These are phyloP conservation scores for Botryotinia convoluta DNA, from an alignment of 2,329 filamentous ascomycete species.

Conservation along the genomic window DNA sequence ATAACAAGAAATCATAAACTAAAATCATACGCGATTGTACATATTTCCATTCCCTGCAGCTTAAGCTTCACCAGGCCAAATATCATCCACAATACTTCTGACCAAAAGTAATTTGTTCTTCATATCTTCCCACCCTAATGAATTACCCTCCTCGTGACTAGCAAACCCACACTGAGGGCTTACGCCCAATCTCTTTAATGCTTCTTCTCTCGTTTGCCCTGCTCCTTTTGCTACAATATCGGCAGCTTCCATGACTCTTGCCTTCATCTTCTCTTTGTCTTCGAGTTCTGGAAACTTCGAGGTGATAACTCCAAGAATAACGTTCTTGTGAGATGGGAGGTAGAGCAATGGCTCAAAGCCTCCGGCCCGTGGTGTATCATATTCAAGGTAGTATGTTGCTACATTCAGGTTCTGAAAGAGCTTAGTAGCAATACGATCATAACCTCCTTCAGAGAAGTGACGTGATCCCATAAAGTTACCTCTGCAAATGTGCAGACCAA, in stretches of 20 bases:
- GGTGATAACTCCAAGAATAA: slow-evolving; percentile 64
- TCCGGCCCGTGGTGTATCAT: slow-evolving; percentile 62
- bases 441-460: slow-evolving; percentile 65
- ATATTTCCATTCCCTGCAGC: not conserved
- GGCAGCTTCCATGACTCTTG: slow-evolving; percentile 57
- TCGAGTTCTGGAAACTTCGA: slow-evolving; percentile 62
- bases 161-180: slow-evolving; percentile 69
- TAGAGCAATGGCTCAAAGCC: slow-evolving; percentile 64
- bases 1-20: not conserved
- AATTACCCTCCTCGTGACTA: slow-evolving; percentile 53
- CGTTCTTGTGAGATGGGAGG: slow-evolving; percentile 59
- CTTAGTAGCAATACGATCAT: slow-evolving; percentile 65
- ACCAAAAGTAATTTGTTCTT: slow-evolving; percentile 70
- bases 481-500: slow-evolving; percentile 75
- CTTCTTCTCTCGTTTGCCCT: slow-evolving; percentile 62
- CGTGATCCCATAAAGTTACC: slow-evolving; percentile 65
- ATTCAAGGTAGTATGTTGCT: slow-evolving; percentile 68
- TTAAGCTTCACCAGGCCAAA: slow-evolving; percentile 52
- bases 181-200: slow-evolving; percentile 64
- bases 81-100: slow-evolving; percentile 67
- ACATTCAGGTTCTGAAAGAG: slow-evolving; percentile 62
- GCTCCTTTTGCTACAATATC: slow-evolving; percentile 68
- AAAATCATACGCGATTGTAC: not conserved
- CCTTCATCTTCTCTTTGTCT: slow-evolving; percentile 62
- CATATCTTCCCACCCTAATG: slow-evolving; percentile 67